phyloP scores from a whole-genome alignment of 768 basidiomycete genomes.

The Lanmaoa rubissima region DNA sequence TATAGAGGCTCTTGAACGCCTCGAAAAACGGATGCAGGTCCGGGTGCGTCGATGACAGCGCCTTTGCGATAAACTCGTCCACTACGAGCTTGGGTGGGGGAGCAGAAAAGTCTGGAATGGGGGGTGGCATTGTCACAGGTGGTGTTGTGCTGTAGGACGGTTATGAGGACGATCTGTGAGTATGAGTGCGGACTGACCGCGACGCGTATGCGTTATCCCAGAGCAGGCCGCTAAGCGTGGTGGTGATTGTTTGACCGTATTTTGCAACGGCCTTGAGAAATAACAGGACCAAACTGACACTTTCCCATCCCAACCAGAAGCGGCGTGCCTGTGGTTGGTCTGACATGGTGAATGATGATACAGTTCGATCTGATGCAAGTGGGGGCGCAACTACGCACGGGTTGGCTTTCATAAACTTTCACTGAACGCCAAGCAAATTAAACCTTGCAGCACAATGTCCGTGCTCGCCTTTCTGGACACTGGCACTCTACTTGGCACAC shows the following conservation, averaged over 20 bases:
- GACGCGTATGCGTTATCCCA: conserved; percentile 29
- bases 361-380: not conserved
- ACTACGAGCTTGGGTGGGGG: conserved; percentile 61
- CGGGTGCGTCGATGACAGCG: conserved; percentile 62
- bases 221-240: conserved; percentile 17
- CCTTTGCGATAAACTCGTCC: conserved; percentile 71
- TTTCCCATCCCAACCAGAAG: not conserved
- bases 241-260: conserved; percentile 30
- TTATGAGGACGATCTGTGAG: not conserved
- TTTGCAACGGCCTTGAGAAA: conserved; percentile 33
- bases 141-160: not conserved
- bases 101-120: conserved; percentile 35
- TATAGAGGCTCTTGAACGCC: conserved; percentile 63
- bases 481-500: conserved; percentile 7
- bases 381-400: not conserved
- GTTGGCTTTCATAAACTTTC: not conserved
- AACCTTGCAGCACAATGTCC: conserved; percentile 10
- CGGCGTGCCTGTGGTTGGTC: not conserved
- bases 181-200: not conserved
- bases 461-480: conserved; percentile 21
- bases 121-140: conserved; percentile 26
- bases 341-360: conserved; percentile 11
- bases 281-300: conserved; percentile 33
- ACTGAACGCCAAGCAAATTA: not conserved
- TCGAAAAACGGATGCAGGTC: conserved; percentile 78